Base-by-base conservation (phyloP, 2,329 filamentous ascomycete species). In the Balansia obtecta region DNA sequence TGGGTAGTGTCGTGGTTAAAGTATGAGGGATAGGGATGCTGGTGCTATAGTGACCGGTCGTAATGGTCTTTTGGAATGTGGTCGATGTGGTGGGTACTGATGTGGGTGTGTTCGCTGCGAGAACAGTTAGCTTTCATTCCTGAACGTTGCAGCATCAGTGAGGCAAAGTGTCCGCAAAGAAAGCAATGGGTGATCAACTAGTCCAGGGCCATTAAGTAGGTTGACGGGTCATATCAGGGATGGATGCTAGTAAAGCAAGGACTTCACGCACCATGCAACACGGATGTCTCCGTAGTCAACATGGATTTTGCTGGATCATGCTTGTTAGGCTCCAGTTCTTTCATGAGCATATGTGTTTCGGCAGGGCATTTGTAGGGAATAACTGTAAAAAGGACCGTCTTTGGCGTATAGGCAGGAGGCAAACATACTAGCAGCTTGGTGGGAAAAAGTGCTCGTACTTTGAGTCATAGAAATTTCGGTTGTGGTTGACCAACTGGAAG, bases 1-100 rank as follows among this genome's bases (percentile, higher is more conserved):
- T 62, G 12, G 63, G 56, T 37, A 69, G 60, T 7, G 73, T 75
- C 7, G 70, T 71, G n/a, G 74, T 77, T 53, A 63, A 62, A 0
- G 71, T 73, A 22, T 66, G 58, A 7, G 63, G 53, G 50, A 73
- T 58, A 32, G 64, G 55, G 53, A 58, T 70, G 12, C 61, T 66
- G 11, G 68, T 68, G 34, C 60, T 62, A 27, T 63, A 55, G 6
- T 57, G 61, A 20, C 65, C 65, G 5, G 64, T 61, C 18, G 65
- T 68, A 27, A 67, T 63, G 6, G 65, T 64, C 13, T 57, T 53
- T 33, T 60, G 56, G 13, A 56, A 55, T 6, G 58, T 58, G 18
- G 57, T 56, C 16, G 57, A 46, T 7, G 55, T 50, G 6, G 57
- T 43, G 16, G 39, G 39, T 7, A 20, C 13, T 20, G 46, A 50